These are phyloP conservation scores for Suillus americanus DNA, from an alignment of 768 basidiomycete genomes.

Conservation along the genomic window DNA sequence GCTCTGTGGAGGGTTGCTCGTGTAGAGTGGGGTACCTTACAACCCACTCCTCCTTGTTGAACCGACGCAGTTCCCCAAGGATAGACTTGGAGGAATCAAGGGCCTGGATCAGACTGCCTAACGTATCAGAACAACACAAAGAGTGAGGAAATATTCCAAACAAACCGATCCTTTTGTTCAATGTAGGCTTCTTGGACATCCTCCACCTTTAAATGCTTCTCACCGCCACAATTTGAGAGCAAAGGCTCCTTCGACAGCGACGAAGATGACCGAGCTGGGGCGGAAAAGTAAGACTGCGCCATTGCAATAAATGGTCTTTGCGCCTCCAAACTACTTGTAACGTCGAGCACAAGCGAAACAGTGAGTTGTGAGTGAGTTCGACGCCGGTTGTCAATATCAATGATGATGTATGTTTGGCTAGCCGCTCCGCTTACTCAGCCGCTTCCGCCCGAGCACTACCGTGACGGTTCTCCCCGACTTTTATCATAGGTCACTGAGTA, in stretches of 20 bases:
- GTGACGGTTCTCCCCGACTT: neutral
- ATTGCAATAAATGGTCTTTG: neutral
- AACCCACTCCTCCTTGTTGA: constrained; percentile 87
- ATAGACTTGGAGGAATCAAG: constrained; percentile 71
- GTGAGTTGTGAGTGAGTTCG: neutral
- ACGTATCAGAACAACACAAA: neutral
- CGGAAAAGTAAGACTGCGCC: constrained; percentile 8
- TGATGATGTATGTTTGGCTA: neutral
- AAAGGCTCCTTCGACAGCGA: constrained; percentile 12
- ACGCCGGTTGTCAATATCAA: neutral
- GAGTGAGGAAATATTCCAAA: constrained; percentile 3
- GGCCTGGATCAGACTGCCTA: constrained; percentile 67
- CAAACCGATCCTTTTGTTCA: constrained; percentile 73
- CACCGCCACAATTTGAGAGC: constrained; percentile 15
- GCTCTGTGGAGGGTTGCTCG: constrained; percentile 37
- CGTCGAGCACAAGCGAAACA: constrained; percentile 3
- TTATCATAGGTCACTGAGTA: too few relatives aligned
- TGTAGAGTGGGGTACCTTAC: constrained; percentile 83
- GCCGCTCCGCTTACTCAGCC: constrained; percentile 1
- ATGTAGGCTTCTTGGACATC: constrained; percentile 78
- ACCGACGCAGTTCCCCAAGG: constrained; percentile 66
- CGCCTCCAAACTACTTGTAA: neutral
- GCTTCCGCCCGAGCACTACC: neutral
- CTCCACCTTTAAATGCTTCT: constrained; percentile 50
- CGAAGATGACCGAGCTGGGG: constrained; percentile 1